These are phyloP conservation scores for Cystobasidium tubakii DNA, from an alignment of 768 basidiomycete species.

Conservation along the genomic window DNA sequence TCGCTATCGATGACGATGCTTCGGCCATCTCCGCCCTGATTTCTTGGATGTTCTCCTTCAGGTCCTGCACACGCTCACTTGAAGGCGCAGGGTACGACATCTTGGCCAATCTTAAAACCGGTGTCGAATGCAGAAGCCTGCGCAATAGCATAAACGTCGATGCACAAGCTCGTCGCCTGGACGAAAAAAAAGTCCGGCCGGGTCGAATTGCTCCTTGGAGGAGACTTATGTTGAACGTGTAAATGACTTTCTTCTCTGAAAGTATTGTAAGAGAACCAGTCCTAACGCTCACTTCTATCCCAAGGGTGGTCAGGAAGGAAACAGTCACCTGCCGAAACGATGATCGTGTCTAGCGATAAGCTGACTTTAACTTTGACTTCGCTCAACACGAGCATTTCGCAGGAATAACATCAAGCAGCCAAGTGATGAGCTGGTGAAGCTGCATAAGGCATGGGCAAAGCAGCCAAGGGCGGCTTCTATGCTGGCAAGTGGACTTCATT, in stretches of 20 bases:
- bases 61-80: constrained; percentile 36
- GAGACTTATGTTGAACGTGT: too few species aligned
- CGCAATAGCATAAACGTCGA: constrained; percentile 5
- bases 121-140: not conserved
- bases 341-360: too few species aligned
- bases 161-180: not conserved
- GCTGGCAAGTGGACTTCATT: constrained; percentile 1
- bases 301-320: too few species aligned
- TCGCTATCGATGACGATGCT: constrained; percentile 48
- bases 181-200: not conserved
- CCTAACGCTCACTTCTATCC: too few species aligned
- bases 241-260: too few species aligned
- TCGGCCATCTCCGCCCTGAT: constrained; percentile 37
- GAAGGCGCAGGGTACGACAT: constrained; percentile 20
- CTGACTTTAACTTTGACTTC: too few species aligned
- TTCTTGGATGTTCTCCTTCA: constrained; percentile 39
- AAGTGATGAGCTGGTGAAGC: too few species aligned
- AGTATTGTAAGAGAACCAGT: too few species aligned
- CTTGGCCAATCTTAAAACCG: not conserved
- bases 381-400: too few species aligned
- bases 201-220: not conserved
- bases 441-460: constrained; percentile 12
- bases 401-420: too few species aligned
- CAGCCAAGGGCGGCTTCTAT: constrained; percentile 4
- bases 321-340: too few species aligned